phyloP scores from a whole-genome alignment of 345 rosid genomes.

The Salix koriyanagi region DNA sequence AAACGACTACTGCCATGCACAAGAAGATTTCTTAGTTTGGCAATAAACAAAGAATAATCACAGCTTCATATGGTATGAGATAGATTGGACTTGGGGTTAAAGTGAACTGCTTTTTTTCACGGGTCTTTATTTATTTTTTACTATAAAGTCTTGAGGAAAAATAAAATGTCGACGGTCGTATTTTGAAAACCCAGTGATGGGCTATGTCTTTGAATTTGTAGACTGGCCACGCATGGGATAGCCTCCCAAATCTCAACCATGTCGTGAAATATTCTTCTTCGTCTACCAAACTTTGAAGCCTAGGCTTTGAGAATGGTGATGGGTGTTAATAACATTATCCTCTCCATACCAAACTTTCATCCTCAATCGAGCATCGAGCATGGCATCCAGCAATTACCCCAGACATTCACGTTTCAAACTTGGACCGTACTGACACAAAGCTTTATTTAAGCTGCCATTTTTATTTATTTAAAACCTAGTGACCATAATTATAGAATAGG shows the following conservation, averaged over 20 bases:
- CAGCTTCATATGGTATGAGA: not conserved
- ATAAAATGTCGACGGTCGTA: not conserved
- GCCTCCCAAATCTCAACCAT: not conserved
- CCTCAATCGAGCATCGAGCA: no score
- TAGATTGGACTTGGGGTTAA: not conserved
- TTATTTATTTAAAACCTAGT: no score
- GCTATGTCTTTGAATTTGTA: not conserved
- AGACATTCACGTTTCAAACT: no score
- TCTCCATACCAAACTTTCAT: not conserved
- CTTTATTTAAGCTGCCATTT: no score
- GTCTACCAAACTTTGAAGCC: constrained; percentile 1
- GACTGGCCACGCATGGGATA: not conserved
- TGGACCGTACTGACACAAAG: no score
- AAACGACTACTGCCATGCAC: not conserved
- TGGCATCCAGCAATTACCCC: no score
- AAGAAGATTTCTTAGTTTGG: not conserved
- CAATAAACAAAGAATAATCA: not conserved
- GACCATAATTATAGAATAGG: no score
- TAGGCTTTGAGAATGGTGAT: not conserved
- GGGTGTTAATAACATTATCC: not conserved
- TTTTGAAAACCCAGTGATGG: not conserved
- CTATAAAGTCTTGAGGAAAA: not conserved
- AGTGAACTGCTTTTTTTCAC: not conserved
- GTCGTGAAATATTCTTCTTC: not conserved
- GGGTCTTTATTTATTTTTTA: not conserved